Base-by-base conservation (phyloP, 495 filamentous ascomycete species). In the Daldinia caldariorum region DNA sequence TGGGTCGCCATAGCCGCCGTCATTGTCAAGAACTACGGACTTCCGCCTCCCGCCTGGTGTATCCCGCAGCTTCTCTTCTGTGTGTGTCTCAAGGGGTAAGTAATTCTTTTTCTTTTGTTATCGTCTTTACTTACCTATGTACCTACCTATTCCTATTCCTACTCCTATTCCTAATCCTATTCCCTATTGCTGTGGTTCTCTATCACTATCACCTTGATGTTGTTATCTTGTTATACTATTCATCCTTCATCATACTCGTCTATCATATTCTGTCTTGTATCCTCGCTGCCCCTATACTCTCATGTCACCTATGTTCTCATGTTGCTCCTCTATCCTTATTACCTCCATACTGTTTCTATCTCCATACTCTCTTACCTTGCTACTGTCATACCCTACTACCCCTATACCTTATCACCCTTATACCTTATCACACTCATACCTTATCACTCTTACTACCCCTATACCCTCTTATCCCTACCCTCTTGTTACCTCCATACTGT, bases 41-140 rank as follows among this genome's bases (percentile, higher is more conserved):
- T 16, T 20, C 49, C 13, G 14, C 5, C 20, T 10, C 6, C 60
- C 29, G 0, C 43, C n/a, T 32, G 35, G 38, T 47, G 18, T 1
- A 22, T 58, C 32, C 5, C 35, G 1, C 29, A 47, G 2, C 0
- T 53, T 8, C n/a, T 37, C 14, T 3, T 35, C 3, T 31, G 16
- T 4, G 13, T 29, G 37, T 35, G 9, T 6, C 5, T 56, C 35
- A 55, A 54, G 60, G 2, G 5, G 67, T 69, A 63, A 68, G 66
- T 70, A 18, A 41, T 6, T 1, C 5, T 47, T 49, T 13, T 32
- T 6, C 39, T 37, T 54, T 16, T n/a, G 20, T 43, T 35, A 12
- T 39, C 22, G 9, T 2, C 9, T 32, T 53, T 53, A 29, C 16
- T 53, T 53, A 1, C 6, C 14, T 8, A 7, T 53, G 14, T 53